These are phyloP conservation scores for Magnaporthiopsis rhizophila DNA, from an alignment of 2,329 filamentous ascomycete genomes.

Conservation along the genomic window DNA sequence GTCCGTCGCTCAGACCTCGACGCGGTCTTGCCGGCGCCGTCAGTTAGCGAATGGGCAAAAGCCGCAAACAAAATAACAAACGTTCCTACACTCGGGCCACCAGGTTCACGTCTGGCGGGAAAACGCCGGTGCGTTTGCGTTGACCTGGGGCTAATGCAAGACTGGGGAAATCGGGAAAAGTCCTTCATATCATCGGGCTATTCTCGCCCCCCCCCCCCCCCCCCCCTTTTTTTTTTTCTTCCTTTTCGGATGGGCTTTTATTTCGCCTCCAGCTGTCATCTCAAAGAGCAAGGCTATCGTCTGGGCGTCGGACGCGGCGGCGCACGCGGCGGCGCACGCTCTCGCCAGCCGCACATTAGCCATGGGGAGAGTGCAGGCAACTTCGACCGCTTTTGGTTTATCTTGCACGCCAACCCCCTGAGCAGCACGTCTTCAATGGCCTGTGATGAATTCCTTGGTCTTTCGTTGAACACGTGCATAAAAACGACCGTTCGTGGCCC, in stretches of 20 bases:
- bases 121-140: not conserved
- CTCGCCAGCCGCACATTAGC: not conserved
- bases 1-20: not conserved
- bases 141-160: not conserved
- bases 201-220: no score
- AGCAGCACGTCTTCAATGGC: not conserved
- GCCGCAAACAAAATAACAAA: not conserved
- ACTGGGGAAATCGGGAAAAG: not conserved
- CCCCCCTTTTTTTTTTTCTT: not conserved
- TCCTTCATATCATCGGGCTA: not conserved
- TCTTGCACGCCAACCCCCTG: not conserved
- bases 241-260: not conserved
- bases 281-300: not conserved
- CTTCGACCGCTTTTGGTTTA: no score
- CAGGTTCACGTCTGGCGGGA: not conserved
- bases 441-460: no score
- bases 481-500: not conserved
- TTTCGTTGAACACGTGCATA: not conserved
- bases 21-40: not conserved
- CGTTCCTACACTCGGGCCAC: not conserved
- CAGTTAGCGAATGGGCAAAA: not conserved
- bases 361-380: not conserved
- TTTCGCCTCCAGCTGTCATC: not conserved
- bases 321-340: no score
- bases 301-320: no score